Evolutionary conservation across 2,329 filamentous ascomycete genomes (phyloP).

Genomic region (Podosphaera fusca): DNA sequence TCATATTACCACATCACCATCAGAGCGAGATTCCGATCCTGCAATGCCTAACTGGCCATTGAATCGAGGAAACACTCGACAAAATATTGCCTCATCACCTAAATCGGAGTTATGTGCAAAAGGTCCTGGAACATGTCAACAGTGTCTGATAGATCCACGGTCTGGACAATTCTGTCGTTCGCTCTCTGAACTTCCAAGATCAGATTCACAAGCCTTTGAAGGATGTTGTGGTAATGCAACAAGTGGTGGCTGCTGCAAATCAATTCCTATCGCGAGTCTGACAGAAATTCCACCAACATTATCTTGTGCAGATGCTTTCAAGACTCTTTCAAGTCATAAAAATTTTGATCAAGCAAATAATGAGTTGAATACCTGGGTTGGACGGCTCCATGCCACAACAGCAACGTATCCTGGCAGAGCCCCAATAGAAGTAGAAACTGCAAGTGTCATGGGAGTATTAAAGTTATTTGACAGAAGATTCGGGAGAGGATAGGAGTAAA

Average conservation of each 20-base stretch:
- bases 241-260: constrained; percentile 40
- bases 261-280: constrained; percentile 10
- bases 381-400: constrained; percentile 40
- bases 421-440: constrained; percentile 60
- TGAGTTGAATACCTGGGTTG: constrained; percentile 54
- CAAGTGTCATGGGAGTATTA: constrained; percentile 67
- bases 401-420: constrained; percentile 18
- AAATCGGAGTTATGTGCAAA: constrained; percentile 20
- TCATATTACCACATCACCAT: constrained; percentile 27
- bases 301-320: constrained; percentile 56
- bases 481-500: constrained; percentile 19
- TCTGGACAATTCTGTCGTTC: constrained; percentile 68
- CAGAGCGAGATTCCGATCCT: constrained; percentile 26
- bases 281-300: constrained; percentile 24
- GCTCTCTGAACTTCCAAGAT: constrained; percentile 35
- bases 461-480: constrained; percentile 63
- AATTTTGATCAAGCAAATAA: constrained; percentile 53
- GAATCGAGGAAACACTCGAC: neutral
- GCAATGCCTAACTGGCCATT: neutral
- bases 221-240: constrained; percentile 38
- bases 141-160: constrained; percentile 55
- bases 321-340: constrained; percentile 52
- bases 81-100: neutral
- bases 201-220: constrained; percentile 18
- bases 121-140: constrained; percentile 56